Evolutionary conservation across 768 basidiomycete genomes (phyloP), one percentile per base, ranked within the genome.

Genomic region (Royoungia palumana): DNA sequence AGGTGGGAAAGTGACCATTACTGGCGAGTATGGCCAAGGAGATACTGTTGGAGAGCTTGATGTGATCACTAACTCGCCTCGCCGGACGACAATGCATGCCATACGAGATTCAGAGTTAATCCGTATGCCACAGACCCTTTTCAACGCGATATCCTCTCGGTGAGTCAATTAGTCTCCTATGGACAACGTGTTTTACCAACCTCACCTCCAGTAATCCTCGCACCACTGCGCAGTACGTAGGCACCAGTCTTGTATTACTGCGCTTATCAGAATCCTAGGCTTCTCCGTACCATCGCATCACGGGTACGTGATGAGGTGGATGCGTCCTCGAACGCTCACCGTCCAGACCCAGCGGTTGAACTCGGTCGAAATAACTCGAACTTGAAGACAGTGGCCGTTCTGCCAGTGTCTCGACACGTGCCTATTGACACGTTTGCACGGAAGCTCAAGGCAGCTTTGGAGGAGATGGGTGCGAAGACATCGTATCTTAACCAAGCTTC

Each of bases 101-200:
- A 98, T 99, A 55, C 91, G 96, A 59, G 96, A 99, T 64, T 93
- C 94, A 0, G 96, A 99, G 66, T 77, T 99, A 12, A 95, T 95
- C 24, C 76, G 95, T 24, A 96, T 99, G 89, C 96, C 96, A 1
- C 85, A 89, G 61, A 96, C 96, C 0, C 75, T 99, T 10, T 99
- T 98, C 75, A 98, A 98, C 66, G 96, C 96, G 1, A 95, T 98
- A 50, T 92, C 90, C 37, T 85, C 88, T 11, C 74, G 89, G 87
- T 87, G 51, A 54, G 78, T 51, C 34, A 1, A 19, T 12, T 34
- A 12, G 14, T 30, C 34, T 35, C 12, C 19, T 1, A 7, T 4
- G 20, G 20, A 5, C 28, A 28, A 28, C 13, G 28, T 28, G 28
- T 28, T 12, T 28, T 12, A 41, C 25, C 51, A 32, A 55, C 48